Evolutionary conservation across 2,329 filamentous ascomycete species (phyloP), one percentile per base, ranked within the genome.

Genomic region (Alternaria rosae): DNA sequence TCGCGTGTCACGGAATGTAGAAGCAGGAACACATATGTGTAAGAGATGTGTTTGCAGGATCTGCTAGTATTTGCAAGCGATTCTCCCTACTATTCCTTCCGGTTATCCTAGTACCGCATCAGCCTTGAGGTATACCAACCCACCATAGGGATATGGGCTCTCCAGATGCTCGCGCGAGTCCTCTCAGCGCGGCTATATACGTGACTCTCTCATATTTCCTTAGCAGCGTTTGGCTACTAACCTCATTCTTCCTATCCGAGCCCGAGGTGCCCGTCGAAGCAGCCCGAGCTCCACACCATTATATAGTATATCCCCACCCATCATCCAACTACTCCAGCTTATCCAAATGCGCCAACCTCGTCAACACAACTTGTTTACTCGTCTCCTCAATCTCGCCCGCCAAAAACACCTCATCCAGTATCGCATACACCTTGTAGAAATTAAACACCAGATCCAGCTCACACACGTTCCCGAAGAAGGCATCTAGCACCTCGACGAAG

Each of bases 321-420:
- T 5, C 32, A 2, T 35, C 32, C 30, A 32, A 13, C 15, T 74
- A 98, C 80, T 99, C 95, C 77, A 99, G 82, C 81, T 98, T 98
- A 78, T 99, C 95, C 79, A 99, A 80, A 83, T 99, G 95, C 77
- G 98, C 95, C 80, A 99, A 78, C 72, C 95, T 84, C 56, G 95
- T 98, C 75, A 99, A 83, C 17, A 99, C 95, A 30, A 98, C 95
- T 82, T 98, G 94, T 82, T 98, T 99, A 79, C 93, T 97, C 65
- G 94, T 98, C 86, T 99, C 95, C 82, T 99, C 93, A 64, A 99
- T 97, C 85, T 99, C 95, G 17, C 95, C 95, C 0, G 95, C 95
- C 64, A 99, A 83, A 79, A 99, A 99, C 20, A 99, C 95, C 83
- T 99, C 95, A 78, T 99, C 95, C 26, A 99, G 88, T 67, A 99